phyloP scores from a whole-genome alignment of 345 rosid species.

The Sisymbrium irio region DNA sequence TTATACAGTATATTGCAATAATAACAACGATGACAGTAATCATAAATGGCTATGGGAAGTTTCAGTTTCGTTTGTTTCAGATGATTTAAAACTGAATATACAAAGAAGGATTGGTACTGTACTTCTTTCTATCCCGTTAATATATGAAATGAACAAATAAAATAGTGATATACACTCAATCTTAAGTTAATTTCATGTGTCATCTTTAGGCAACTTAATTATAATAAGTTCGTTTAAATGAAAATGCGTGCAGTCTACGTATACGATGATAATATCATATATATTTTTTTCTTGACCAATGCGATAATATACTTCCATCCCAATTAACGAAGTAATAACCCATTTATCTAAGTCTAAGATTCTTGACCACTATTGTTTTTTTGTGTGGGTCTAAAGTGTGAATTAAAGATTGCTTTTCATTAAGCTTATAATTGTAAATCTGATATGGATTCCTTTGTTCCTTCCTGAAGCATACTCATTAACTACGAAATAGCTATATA shows the following conservation, averaged over 20 bases:
- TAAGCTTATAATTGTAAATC: background rate
- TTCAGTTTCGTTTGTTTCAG: constrained; percentile 8
- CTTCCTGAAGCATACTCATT: background rate
- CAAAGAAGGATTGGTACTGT: background rate
- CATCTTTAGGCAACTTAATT: background rate
- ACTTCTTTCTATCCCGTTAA: background rate
- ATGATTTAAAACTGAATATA: background rate
- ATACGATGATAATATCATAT: too few species aligned
- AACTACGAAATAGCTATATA: background rate
- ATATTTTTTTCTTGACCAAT: too few species aligned
- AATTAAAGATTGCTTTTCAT: background rate
- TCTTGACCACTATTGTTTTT: background rate
- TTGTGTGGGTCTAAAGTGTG: background rate
- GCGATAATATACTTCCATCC: too few species aligned
- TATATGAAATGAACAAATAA: background rate
- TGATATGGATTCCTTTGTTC: background rate
- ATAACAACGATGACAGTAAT: background rate
- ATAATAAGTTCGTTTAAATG: too few species aligned
- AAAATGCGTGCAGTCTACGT: too few species aligned
- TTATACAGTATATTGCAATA: background rate
- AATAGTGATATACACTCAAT: background rate
- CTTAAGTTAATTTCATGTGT: background rate
- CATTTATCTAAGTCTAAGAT: too few species aligned
- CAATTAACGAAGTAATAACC: too few species aligned
- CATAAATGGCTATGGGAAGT: background rate